Conservation (phyloP, 2,329 filamentous ascomycete genomes). For the Hypoxylon sp. region DNA sequence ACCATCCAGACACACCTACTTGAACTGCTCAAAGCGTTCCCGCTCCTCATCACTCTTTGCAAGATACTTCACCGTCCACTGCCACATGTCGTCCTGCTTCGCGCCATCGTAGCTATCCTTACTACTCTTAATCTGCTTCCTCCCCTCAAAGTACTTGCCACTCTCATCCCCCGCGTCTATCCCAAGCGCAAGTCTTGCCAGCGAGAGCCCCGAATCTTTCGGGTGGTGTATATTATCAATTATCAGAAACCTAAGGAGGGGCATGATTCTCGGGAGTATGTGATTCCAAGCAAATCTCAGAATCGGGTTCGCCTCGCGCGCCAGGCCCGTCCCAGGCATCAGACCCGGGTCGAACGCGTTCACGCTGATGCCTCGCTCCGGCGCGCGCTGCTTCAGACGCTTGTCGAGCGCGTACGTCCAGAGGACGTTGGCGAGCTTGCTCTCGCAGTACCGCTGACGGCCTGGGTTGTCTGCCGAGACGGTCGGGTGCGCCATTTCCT, state of each 20-base stretch:
- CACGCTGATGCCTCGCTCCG: slow-evolving; percentile 56
- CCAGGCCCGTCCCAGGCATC: slow-evolving; percentile 64
- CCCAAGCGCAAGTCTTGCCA: slow-evolving; percentile 60
- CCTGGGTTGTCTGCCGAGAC: slow-evolving; percentile 51
- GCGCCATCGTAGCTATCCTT: slow-evolving; percentile 60
- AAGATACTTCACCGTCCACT: slow-evolving; percentile 60
- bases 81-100: slow-evolving; percentile 66
- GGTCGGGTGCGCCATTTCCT: slow-evolving; percentile 61
- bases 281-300: slow-evolving; percentile 55
- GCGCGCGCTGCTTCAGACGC: slow-evolving; percentile 50
- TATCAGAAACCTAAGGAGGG: slow-evolving; percentile 56
- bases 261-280: slow-evolving; percentile 57
- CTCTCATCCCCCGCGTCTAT: slow-evolving; percentile 54
- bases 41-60: slow-evolving; percentile 33
- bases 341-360: slow-evolving; percentile 63
- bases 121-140: slow-evolving; percentile 59
- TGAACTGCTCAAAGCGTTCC: slow-evolving; percentile 35
- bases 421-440: slow-evolving; percentile 64
- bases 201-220: slow-evolving; percentile 57
- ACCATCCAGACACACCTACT: slow-evolving; percentile 3
- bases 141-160: slow-evolving; percentile 63
- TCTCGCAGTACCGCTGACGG: slow-evolving; percentile 60
- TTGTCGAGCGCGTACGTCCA: slow-evolving; percentile 63
- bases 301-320: slow-evolving; percentile 53
- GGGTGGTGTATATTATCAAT: slow-evolving; percentile 58